A percentile compares a stretch with the other conserved stretches of the same genome.
Conservation (phyloP, 2,329 filamentous ascomycete genomes). For the Sordariomycetes sp. region DNA sequence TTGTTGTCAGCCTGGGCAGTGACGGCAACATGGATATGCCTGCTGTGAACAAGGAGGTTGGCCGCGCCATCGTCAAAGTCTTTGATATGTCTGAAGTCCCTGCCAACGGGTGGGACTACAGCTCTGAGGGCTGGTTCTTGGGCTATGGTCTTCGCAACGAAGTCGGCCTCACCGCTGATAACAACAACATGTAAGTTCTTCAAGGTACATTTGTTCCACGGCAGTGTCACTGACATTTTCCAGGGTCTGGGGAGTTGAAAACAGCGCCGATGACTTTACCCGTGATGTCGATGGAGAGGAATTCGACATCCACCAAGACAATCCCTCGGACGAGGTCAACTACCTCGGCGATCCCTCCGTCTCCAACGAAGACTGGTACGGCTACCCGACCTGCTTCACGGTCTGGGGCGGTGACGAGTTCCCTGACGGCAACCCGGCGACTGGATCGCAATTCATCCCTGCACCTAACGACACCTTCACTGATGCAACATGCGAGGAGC, state of each 20-base stretch:
- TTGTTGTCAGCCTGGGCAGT: constrained; percentile 28
- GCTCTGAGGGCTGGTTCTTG: constrained; percentile 26
- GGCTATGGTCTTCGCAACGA: constrained; percentile 48
- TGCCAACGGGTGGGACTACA: constrained; percentile 24
- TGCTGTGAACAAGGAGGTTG: constrained; percentile 14
- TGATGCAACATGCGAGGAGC: constrained; percentile 23
- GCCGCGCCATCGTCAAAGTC: constrained; percentile 29
- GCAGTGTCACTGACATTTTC: background rate
- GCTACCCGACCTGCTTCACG: constrained; percentile 53
- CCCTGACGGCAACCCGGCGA: constrained; percentile 17
- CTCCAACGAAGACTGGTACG: constrained; percentile 30
- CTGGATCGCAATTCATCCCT: constrained; percentile 27
- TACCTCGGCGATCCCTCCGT: constrained; percentile 29
- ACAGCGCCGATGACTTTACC: constrained; percentile 44
- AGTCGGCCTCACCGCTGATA: constrained; percentile 48
- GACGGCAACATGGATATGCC: constrained; percentile 28
- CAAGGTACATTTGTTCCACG: background rate
- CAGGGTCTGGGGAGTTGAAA: constrained; percentile 41
- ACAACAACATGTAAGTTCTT: constrained; percentile 14
- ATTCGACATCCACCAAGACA: constrained; percentile 46
- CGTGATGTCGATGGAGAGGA: constrained; percentile 31
- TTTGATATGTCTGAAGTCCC: constrained; percentile 28
- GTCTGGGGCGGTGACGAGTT: constrained; percentile 35
- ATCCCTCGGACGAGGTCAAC: constrained; percentile 58
- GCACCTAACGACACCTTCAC: constrained; percentile 22